phyloP scores from a whole-genome alignment of 2,329 filamentous ascomycete genomes.

The Diaporthe sp. region DNA sequence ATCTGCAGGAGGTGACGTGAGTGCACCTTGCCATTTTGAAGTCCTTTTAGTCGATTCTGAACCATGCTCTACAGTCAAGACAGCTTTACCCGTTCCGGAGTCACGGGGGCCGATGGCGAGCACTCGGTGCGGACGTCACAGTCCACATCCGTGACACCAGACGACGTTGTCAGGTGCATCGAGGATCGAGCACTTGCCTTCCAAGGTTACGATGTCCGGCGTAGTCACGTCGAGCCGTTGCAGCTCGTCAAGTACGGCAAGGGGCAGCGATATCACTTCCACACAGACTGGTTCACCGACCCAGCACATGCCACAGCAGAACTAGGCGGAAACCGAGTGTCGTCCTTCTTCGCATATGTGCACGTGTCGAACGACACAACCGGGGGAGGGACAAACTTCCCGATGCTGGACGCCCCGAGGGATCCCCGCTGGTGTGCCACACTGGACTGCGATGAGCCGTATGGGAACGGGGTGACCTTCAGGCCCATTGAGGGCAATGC shows the following conservation, averaged over 20 bases:
- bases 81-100: constrained; percentile 49
- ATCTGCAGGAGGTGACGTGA: constrained; percentile 49
- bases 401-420: constrained; percentile 46
- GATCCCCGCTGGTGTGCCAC: constrained; percentile 50
- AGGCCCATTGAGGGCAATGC: constrained; percentile 51
- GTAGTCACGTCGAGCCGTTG: constrained; percentile 49
- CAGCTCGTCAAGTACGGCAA: constrained; percentile 52
- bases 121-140: constrained; percentile 48
- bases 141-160: constrained; percentile 49
- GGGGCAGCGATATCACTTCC: constrained; percentile 52
- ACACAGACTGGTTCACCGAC: constrained; percentile 54
- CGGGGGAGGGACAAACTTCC: constrained; percentile 54
- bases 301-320: constrained; percentile 44
- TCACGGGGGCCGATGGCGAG: constrained; percentile 44
- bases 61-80: constrained; percentile 42
- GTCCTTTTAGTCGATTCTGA: background rate
- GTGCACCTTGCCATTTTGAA: constrained; percentile 16
- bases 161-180: constrained; percentile 50
- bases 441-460: constrained; percentile 50
- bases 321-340: constrained; percentile 50
- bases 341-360: constrained; percentile 54
- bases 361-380: constrained; percentile 44
- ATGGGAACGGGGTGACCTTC: constrained; percentile 52
- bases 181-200: constrained; percentile 51
- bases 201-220: constrained; percentile 49